Base-by-base conservation (phyloP, 208 protist species). In the Ichthyophonus hoferi region DNA sequence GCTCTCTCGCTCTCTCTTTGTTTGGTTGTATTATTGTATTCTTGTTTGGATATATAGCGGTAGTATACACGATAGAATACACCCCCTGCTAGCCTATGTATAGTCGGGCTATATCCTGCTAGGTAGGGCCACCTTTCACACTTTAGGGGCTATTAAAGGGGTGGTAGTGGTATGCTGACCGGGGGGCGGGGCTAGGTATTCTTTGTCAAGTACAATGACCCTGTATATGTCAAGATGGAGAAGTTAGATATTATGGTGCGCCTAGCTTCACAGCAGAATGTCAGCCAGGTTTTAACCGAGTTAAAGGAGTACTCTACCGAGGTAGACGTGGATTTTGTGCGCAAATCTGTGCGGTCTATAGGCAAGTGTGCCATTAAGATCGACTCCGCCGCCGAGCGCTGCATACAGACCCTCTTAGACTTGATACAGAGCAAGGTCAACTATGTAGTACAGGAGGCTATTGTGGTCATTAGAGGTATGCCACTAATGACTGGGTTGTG, bases 201-300 rank as follows among this genome's bases (percentile, higher is more conserved):
- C 92, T 98, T 99, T 92, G 95, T 97, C 88, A 98, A 98, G 92
- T 99, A 98, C 94, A 98, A 99, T 90, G 98, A 99, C 87, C 97
- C 98, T 37, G 96, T 98, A 86, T 99, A 99, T 90, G 96, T 99
- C 42, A 99, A 99, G 92, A 95, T 99, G 90, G 97, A 99, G 93
- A 99, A 99, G 93, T 94, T 99, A 24, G 96, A 98, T 58, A 95
- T 99, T 35, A 97, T 99, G 90, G 93, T 99, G 81, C 96, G 95
- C 87, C 93, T 99, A 12, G 96, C 96, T 14, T 93, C 94, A 0
- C 93, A 97, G 42, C 83, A 93, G 41, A 99, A 98, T 78, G 95
- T 98, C 76, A 94, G 94, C 14, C 76, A 90, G 89, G 93, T 95
- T 76, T 94, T 99, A 0, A 90, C 93, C 31, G 98, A 99, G 93